Conservation (phyloP, 768 basidiomycete genomes). For the Xerocomellus amylosporus region DNA sequence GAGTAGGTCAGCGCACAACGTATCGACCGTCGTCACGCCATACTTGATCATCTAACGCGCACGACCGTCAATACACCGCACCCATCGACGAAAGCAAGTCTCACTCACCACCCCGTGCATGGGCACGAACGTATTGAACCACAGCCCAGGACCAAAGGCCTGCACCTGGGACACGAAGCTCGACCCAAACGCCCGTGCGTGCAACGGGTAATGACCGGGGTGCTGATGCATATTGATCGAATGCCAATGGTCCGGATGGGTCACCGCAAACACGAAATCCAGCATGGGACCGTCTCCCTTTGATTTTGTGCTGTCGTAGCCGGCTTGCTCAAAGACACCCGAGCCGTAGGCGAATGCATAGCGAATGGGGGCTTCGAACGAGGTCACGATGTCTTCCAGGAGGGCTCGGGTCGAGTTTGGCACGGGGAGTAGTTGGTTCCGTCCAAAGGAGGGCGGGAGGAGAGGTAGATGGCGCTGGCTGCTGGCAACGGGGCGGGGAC, state of each 20-base stretch:
- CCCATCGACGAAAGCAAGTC: neutral
- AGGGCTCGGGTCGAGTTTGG: slow-evolving; percentile 76
- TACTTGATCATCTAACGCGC: slow-evolving; percentile 83
- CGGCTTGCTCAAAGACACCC: slow-evolving; percentile 92
- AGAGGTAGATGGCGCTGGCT: slow-evolving; percentile 41
- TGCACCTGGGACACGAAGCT: slow-evolving; percentile 79
- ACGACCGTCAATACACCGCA: neutral
- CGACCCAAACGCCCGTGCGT: slow-evolving; percentile 81
- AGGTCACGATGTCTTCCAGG: slow-evolving; percentile 72
- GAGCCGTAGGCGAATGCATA: slow-evolving; percentile 98
- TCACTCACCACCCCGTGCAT: slow-evolving; percentile 83
- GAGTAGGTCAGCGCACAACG: slow-evolving; percentile 83
- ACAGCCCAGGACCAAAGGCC: slow-evolving; percentile 78
- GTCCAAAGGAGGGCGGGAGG: slow-evolving; percentile 71
- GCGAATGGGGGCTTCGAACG: slow-evolving; percentile 87
- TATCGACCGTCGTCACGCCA: slow-evolving; percentile 89
- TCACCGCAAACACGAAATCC: slow-evolving; percentile 96
- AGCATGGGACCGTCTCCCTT: slow-evolving; percentile 71
- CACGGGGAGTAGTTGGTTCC: slow-evolving; percentile 79
- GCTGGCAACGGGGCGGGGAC: slow-evolving; percentile 36
- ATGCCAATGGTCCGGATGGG: slow-evolving; percentile 91
- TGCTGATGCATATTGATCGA: slow-evolving; percentile 92
- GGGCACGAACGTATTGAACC: slow-evolving; percentile 92
- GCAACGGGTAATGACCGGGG: slow-evolving; percentile 87
- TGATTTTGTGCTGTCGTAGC: slow-evolving; percentile 47